These are phyloP conservation scores for Wallacemonas sp. DNA, from an alignment of 208 protist species.

Conservation along the genomic window DNA sequence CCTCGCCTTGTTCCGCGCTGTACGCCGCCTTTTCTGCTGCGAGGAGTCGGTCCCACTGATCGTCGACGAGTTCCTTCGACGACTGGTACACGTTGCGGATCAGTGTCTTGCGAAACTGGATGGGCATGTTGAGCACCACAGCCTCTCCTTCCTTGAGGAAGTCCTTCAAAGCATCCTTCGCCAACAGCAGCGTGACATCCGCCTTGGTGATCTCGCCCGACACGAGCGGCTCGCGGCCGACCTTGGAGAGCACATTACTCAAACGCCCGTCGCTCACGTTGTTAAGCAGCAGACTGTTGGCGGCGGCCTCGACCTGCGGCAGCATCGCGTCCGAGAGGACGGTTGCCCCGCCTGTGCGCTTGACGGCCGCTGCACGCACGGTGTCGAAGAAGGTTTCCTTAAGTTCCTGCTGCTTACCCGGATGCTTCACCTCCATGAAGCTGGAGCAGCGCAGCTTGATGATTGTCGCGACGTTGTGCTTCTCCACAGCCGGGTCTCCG, in stretches of 20 bases:
- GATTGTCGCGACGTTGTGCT: conserved; percentile 76
- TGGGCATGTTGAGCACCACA: conserved; percentile 75
- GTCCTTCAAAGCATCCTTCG: conserved; percentile 88
- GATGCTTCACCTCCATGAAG: conserved; percentile 90
- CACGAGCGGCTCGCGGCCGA: conserved; percentile 74
- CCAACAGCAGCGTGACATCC: conserved; percentile 68
- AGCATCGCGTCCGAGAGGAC: conserved; percentile 77
- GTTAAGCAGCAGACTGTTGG: conserved; percentile 80
- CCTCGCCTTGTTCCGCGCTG: conserved; percentile 14
- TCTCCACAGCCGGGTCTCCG: conserved; percentile 63
- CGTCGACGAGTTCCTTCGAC: conserved; percentile 54
- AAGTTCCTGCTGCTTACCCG: conserved; percentile 87
- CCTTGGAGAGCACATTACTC: conserved; percentile 82
- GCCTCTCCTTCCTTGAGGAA: conserved; percentile 83
- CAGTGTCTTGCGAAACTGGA: conserved; percentile 78
- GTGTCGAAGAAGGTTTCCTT: conserved; percentile 89
- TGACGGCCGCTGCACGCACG: conserved; percentile 67
- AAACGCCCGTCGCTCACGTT: conserved; percentile 82
- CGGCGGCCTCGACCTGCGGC: conserved; percentile 75
- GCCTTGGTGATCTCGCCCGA: conserved; percentile 47
- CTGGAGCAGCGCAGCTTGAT: conserved; percentile 85
- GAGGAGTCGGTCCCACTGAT: conserved; percentile 63
- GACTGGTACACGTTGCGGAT: conserved; percentile 78
- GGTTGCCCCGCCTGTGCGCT: conserved; percentile 47
- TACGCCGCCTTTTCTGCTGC: conserved; percentile 24